Base-by-base conservation (phyloP, 345 rosid genomes). In the Sapria himalayana region DNA sequence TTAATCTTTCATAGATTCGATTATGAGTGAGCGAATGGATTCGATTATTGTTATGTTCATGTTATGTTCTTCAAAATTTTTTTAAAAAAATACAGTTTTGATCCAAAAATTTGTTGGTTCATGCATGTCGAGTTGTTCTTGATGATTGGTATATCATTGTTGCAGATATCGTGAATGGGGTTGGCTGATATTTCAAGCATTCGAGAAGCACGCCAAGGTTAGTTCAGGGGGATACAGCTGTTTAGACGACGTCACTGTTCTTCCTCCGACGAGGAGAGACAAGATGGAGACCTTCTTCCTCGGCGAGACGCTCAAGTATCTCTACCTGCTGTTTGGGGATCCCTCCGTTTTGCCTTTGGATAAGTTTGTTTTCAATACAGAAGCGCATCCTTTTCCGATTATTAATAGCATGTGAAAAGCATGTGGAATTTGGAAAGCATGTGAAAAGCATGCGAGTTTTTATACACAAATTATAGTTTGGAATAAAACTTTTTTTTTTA, bases 211-310 rank as follows among this genome's bases (percentile, higher is more conserved):
- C 57, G 75, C 96, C 9, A 81, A 73, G 70, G 77, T 85, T 29
- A 65, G 61, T 37, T 61, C 85, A 9, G 96, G 86, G 27, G 96
- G 96, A 39, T 85, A 86, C 58, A 72, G 66, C 41, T 82, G 91
- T 51, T 49, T 79, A 29, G 79, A 81, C 17, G 91, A 76, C 55
- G 98, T 89, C 41, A 89, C 91, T 9, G 56, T 22, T 23, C 49
- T 79, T 36, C 95, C 93, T 65, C 93, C 95, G 60, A 77, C 1
- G 10, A 67, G 61, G 52, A 72, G 92, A 64, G 93, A 82, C 71
- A 82, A 79, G 68, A 82, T 82, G 91, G 95, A 76, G 66, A 76
- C 98, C 0, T 89, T 82, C 61, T 82, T 74, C 60, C 66, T 79
- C 53, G 91, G 98, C 23, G 93, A 89, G 69, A 82, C 93, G 0